Base-by-base conservation (phyloP, 371 early-diverging fungal species). In the Polyrhizophydium stewartii region DNA sequence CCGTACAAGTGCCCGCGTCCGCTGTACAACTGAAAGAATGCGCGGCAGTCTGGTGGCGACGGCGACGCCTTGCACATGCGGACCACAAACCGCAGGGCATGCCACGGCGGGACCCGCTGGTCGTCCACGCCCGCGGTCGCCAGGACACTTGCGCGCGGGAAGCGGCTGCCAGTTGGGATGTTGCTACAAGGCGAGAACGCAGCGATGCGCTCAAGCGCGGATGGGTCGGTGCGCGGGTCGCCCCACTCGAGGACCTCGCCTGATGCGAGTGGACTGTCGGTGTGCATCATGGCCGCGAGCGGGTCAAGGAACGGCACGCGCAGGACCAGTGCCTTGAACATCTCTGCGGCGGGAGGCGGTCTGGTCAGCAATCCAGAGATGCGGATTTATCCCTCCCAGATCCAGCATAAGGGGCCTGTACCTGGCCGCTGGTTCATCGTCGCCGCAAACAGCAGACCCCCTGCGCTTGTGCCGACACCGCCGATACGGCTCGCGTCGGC, bases 221-320 rank as follows among this genome's bases (percentile, higher is more conserved):
- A 56, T 0, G 59, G 28, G 35, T 79, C 78, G 12, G 76, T 66
- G 0, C 81, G 63, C 17, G 91, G 91, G 65, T 92, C 86, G 0
- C 94, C 94, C 94, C 94, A 94, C 64, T 94, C 94, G 12, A 83
- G 75, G 52, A 80, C 84, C 64, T 94, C 94, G 38, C 88, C 84
- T 46, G 79, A 73, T 3, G 94, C 88, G 1, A 93, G 63, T 0
- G 94, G 93, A 12, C 88, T 74, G 55, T 81, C 69, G 10, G 86
- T 83, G 43, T 87, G 81, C 32, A 91, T 71, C 92, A 94, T 89
- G 38, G 92, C 74, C 1, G 88, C 84, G 28, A 92, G 73, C 17
- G 91, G 91, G 58, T 92, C 93, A 7, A 92, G 77, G 74, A 94
- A 94, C 0, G 94, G 93, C 0, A 89, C 91, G n/a, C 87, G 83